Conservation (phyloP, 140 eudicot species). For the Oenanthe javanica region DNA sequence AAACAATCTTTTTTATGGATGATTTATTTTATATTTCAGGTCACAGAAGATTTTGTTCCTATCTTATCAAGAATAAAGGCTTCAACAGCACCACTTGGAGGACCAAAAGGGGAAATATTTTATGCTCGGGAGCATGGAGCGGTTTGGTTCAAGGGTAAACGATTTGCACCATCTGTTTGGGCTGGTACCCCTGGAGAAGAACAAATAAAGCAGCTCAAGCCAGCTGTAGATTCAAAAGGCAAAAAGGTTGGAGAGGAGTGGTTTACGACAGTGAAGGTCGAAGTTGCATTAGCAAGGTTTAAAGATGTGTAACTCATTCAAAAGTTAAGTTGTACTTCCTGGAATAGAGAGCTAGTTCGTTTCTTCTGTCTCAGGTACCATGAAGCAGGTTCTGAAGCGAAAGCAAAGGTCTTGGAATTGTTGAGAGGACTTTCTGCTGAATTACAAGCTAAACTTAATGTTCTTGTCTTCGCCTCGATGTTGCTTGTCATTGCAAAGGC, state of each 20-base stretch:
- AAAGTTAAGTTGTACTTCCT: not conserved
- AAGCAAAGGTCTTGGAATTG: constrained; percentile 59
- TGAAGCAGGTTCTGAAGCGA: constrained; percentile 81
- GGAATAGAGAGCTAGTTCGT: constrained; percentile 4
- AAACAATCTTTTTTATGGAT: not conserved
- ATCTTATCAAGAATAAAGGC: constrained; percentile 77
- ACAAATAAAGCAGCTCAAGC: constrained; percentile 73
- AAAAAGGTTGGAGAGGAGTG: constrained; percentile 95
- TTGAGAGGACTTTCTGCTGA: constrained; percentile 74
- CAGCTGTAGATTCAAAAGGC: constrained; percentile 83
- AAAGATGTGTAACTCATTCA: constrained; percentile 4
- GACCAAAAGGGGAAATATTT: constrained; percentile 86
- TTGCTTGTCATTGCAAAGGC: constrained; percentile 90
- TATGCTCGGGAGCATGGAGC: constrained; percentile 89
- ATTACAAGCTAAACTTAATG: constrained; percentile 60
- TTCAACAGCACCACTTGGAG: constrained; percentile 68
- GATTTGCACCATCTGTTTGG: constrained; percentile 73
- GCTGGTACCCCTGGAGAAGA: constrained; percentile 83
- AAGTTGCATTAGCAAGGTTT: constrained; percentile 77
- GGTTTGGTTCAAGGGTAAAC: constrained; percentile 92
- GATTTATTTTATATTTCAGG: constrained; percentile 26
- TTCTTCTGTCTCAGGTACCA: constrained; percentile 53
- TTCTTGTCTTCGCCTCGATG: constrained; percentile 85
- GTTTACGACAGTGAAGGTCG: constrained; percentile 90
- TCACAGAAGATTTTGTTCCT: constrained; percentile 80